Percentiles rank a stretch among this genome's conserved stretches.
phyloP scores from a whole-genome alignment of 2,329 filamentous ascomycete species.

The Cephalotrichum gorgonifer region DNA sequence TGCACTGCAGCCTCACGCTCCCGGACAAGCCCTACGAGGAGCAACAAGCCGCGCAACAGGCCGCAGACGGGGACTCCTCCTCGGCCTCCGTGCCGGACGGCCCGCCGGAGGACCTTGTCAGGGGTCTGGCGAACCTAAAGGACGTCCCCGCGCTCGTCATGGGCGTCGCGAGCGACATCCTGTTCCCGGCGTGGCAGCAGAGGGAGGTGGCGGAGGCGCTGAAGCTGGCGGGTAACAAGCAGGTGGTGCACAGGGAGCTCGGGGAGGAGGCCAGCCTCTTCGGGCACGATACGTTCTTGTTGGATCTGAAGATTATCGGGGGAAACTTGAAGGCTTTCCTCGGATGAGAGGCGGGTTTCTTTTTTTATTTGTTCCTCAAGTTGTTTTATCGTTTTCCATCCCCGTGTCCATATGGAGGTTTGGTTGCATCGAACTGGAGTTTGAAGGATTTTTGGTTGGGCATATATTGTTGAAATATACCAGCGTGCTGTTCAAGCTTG shows the following conservation, averaged over 20 bases:
- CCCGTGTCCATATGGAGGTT: neutral
- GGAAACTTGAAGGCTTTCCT: constrained; percentile 74
- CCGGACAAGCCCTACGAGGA: constrained; percentile 82
- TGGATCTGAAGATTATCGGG: constrained; percentile 87
- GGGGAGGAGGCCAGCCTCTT: constrained; percentile 92
- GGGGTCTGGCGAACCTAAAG: constrained; percentile 59
- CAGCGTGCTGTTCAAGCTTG: neutral
- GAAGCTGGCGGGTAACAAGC: constrained; percentile 63
- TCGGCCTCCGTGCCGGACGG: constrained; percentile 25
- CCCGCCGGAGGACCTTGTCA: constrained; percentile 70
- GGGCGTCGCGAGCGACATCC: constrained; percentile 88
- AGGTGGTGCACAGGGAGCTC: constrained; percentile 79
- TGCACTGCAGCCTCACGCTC: constrained; percentile 65
- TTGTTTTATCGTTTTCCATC: too few relatives aligned
- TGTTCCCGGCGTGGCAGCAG: constrained; percentile 98
- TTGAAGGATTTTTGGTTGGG: neutral
- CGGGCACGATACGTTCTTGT: constrained; percentile 89
- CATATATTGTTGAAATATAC: too few relatives aligned
- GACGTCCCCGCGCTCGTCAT: constrained; percentile 79
- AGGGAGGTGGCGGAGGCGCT: constrained; percentile 83
- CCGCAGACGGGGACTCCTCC: constrained; percentile 13
- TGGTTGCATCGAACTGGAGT: neutral
- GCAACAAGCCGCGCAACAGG: constrained; percentile 42
- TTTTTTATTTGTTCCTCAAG: neutral
- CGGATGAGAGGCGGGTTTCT: constrained; percentile 28